Evolutionary conservation across 2,329 filamentous ascomycete genomes (phyloP).

Genomic region (Metarhizium anisopliae): DNA sequence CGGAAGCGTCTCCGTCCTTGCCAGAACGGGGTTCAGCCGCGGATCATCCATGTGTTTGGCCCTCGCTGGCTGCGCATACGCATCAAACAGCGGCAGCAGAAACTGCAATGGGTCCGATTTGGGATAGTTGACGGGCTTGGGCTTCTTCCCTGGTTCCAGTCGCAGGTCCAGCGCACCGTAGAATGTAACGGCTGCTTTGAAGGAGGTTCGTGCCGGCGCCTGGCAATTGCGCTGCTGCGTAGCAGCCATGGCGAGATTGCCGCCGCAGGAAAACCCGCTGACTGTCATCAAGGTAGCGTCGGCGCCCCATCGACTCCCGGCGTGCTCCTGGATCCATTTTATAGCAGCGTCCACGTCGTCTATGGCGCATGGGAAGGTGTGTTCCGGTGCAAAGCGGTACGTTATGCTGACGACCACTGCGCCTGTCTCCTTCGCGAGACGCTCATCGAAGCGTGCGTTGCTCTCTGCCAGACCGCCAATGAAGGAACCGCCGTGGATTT

Average conservation of each 20-base stretch:
- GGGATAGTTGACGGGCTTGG: slow-evolving; percentile 14
- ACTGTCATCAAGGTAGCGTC: slow-evolving; percentile 32
- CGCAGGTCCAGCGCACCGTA: too few relatives aligned
- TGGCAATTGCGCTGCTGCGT: slow-evolving; percentile 17
- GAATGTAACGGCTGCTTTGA: too few relatives aligned
- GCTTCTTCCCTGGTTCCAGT: slow-evolving; percentile 28
- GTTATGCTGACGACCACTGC: slow-evolving; percentile 39
- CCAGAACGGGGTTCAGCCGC: slow-evolving; percentile 28
- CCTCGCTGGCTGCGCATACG: slow-evolving; percentile 27
- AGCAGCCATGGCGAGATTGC: slow-evolving; percentile 30
- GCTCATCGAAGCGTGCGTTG: too few relatives aligned
- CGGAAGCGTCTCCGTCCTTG: slow-evolving; percentile 18
- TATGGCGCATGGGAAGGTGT: slow-evolving; percentile 37
- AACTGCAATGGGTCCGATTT: too few relatives aligned
- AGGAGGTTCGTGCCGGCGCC: neutral
- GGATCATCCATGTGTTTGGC: slow-evolving; percentile 19
- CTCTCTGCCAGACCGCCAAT: too few relatives aligned
- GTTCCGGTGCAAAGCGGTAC: slow-evolving; percentile 42
- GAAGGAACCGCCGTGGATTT: too few relatives aligned
- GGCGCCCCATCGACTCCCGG: slow-evolving; percentile 13
- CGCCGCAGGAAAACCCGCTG: slow-evolving; percentile 35
- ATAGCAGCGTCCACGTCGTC: slow-evolving; percentile 38
- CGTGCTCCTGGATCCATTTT: slow-evolving; percentile 2
- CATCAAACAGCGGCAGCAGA: slow-evolving; percentile 15
- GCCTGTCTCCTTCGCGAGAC: slow-evolving; percentile 22